A percentile compares a stretch with the other conserved stretches of the same genome.
Conservation (phyloP, 768 basidiomycete species). For the Lentinula detonsa region DNA sequence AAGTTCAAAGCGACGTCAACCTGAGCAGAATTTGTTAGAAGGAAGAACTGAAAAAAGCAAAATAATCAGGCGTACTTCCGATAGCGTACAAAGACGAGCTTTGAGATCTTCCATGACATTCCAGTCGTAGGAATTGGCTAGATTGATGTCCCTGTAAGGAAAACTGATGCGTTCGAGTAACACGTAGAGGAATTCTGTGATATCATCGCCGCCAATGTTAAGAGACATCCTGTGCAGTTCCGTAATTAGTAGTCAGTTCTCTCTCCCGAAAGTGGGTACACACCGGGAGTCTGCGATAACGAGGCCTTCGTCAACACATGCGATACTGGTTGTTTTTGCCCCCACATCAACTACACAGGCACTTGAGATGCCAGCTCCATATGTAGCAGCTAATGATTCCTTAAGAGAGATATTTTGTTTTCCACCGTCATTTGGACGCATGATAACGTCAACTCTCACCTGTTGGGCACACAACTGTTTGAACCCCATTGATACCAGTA, state of each 20-base stretch:
- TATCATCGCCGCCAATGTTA: conserved; percentile 90
- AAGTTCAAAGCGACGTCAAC: conserved; percentile 84
- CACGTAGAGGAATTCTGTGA: conserved; percentile 83
- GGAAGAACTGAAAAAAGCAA: not conserved
- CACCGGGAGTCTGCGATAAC: conserved; percentile 86
- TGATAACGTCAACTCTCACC: conserved; percentile 31
- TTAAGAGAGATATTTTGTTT: conserved; percentile 20
- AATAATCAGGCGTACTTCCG: conserved; percentile 56
- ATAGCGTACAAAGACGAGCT: conserved; percentile 73
- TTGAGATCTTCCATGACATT: conserved; percentile 90
- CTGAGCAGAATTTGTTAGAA: conserved; percentile 30
- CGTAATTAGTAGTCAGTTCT: not conserved
- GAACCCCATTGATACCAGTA: conserved; percentile 82
- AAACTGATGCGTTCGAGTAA: conserved; percentile 77
- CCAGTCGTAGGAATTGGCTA: conserved; percentile 81
- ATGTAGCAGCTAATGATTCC: conserved; percentile 92
- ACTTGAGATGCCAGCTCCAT: conserved; percentile 90
- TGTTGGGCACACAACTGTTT: conserved; percentile 91
- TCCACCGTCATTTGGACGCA: not conserved
- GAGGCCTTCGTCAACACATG: conserved; percentile 93
- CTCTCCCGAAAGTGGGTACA: conserved; percentile 4
- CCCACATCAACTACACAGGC: conserved; percentile 97
- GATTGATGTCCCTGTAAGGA: conserved; percentile 81
- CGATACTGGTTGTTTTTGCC: conserved; percentile 73
- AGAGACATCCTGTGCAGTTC: conserved; percentile 55